A percentile compares a stretch with the other conserved stretches of the same genome.
Evolutionary conservation across 192 early-diverging fungal species (phyloP).

Genomic region (Gonapodya sp.): DNA sequence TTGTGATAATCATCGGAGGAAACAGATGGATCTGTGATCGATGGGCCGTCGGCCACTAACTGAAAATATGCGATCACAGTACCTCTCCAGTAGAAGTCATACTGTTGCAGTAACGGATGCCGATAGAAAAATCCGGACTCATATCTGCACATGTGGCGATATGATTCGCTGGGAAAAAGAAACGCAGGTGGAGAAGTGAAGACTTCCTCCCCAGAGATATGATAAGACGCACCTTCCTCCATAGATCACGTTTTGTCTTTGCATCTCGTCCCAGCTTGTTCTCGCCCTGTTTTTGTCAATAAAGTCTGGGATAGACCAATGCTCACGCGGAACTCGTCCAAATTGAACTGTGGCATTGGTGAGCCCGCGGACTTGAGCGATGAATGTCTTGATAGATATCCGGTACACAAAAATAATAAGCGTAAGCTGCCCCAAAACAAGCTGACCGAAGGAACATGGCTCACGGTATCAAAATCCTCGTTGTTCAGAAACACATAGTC

Average conservation of each 20-base stretch:
- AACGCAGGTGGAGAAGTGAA: neutral
- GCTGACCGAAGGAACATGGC: neutral
- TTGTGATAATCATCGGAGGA: too few species aligned
- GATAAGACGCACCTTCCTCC: conserved; percentile 30
- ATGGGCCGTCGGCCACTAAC: too few species aligned
- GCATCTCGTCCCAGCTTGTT: conserved; percentile 43
- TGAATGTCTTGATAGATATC: neutral
- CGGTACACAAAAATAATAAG: neutral
- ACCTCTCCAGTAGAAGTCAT: conserved; percentile 70
- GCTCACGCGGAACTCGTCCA: conserved; percentile 56
- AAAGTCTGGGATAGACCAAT: conserved; percentile 67
- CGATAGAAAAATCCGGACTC: conserved; percentile 62
- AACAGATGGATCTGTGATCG: too few species aligned
- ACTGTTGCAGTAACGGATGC: conserved; percentile 56
- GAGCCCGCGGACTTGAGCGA: neutral
- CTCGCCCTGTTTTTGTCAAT: conserved; percentile 58
- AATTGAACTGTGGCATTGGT: conserved; percentile 23
- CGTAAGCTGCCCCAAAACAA: neutral
- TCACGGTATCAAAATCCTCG: conserved; percentile 51
- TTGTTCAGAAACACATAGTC: conserved; percentile 82
- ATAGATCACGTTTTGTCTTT: conserved; percentile 47
- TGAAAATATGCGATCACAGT: neutral
- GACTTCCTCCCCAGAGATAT: too few species aligned
- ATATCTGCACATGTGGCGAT: conserved; percentile 73
- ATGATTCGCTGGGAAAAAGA: conserved; percentile 36